Base-by-base conservation (phyloP, 805 yeast genomes). In the Metschnikowia matae region DNA sequence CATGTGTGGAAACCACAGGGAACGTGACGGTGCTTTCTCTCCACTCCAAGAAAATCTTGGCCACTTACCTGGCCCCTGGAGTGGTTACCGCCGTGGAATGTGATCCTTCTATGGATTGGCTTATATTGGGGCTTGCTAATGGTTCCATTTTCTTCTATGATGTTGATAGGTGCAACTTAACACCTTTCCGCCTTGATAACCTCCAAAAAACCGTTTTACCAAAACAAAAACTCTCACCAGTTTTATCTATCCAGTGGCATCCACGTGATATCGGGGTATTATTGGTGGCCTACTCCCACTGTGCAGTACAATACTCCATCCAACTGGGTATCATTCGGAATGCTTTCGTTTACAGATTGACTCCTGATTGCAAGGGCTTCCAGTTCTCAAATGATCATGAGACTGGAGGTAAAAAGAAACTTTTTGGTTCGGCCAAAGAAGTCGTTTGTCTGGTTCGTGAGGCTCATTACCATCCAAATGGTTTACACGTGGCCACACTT, bases 381-480 rank as follows among this genome's bases (percentile, higher is more conserved):
- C 69, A 65, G 31, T 57, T 61, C 48, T 60, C 74, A 1, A 52
- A 60, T 29, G 49, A 48, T 36, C 52, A 69, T 5, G 66, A 65
- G 18, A 70, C 65, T 36, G 74, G 70, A 4, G 74, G 74, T n/a
- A 72, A 73, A 54, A 69, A 66, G 57, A 71, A 70, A 54, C 48
- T 73, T 26, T 73, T 73, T 52, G 72, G 74, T 3, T 61, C 66
- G 10, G 62, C 68, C 3, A 71, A 69, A 46, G 71, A 64, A 20
- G 64, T 73, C 4, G 52, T 66, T 3, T 61, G 66, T 6, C 70
- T 65, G 42, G 39, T 73, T 26, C 54, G 49, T 4, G 77, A 83
- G 45, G 84, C 96, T 0, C 72, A 81, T 33, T 94, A 88, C 81
- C 97, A 92, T 66, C 99, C 99, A 2, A 89, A 89, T 62, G 97